Evolutionary conservation across 768 basidiomycete species (phyloP), one percentile per base, ranked within the genome.

Genomic region (Mycena capillaripes): DNA sequence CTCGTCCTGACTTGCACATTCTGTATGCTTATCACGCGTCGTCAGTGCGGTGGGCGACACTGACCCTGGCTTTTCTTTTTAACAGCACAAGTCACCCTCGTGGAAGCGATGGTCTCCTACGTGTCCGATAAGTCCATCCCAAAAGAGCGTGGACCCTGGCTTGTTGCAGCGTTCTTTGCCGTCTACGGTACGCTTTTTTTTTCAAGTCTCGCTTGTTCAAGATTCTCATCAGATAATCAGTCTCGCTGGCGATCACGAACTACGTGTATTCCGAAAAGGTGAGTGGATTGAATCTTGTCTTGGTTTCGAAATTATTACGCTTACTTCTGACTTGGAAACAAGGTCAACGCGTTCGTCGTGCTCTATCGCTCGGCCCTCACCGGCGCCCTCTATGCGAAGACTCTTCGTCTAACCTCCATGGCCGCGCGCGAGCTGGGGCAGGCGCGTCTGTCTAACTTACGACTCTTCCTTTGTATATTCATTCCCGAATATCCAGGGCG

Each of bases 311-410:
- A n/a, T n/a, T n/a, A n/a, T n/a, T n/a, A n/a, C n/a, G n/a, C n/a
- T n/a, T n/a, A n/a, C n/a, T n/a, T n/a, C n/a, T n/a, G n/a, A n/a
- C n/a, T n/a, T n/a, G n/a, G n/a, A n/a, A n/a, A n/a, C n/a, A n/a
- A 68, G 58, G 30, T 65, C 58, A 60, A 66, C 50, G 64, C 57
- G 29, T 71, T 71, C 25, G 32, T 71, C 57, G 64, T 71, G 7
- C 70, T 71, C 36, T 71, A 71, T n/a, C 63, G 70, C n/a, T 71
- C 70, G 14, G 70, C 63, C 4, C 64, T 71, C 70, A 66, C 70
- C n/a, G 70, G 70, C 58, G 38, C 63, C 19, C 36, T 71, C 16
- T 71, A 71, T 30, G 36, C 56, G 1, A 71, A 71, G 52, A 71
- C 70, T 4, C 56, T 71, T 4, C 48, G 46, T 29, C 52, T 69